Evolutionary conservation across 768 basidiomycete species (phyloP).

Genomic region (Termitomyces sp.): DNA sequence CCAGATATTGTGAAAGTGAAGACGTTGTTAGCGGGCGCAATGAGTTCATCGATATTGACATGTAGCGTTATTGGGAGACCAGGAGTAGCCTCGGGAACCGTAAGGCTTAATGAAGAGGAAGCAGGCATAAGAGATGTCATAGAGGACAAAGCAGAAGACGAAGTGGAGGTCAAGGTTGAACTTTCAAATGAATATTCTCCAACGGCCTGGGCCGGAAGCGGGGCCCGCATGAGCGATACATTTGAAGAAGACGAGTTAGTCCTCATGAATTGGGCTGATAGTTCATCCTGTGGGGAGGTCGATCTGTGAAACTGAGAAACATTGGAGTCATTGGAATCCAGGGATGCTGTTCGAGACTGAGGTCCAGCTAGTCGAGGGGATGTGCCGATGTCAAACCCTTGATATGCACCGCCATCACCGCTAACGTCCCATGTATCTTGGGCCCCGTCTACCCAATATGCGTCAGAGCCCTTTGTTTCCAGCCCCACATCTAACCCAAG

Average conservation of each 20-base stretch:
- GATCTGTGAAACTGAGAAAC: slow-evolving; percentile 20
- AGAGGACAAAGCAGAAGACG: slow-evolving; percentile 38
- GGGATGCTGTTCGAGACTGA: slow-evolving; percentile 45
- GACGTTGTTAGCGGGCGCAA: slow-evolving; percentile 57
- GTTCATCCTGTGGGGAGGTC: slow-evolving; percentile 17
- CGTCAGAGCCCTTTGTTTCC: slow-evolving; percentile 64
- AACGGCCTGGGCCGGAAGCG: slow-evolving; percentile 61
- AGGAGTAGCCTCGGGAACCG: slow-evolving; percentile 37
- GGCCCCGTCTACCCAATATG: slow-evolving; percentile 58
- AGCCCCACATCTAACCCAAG: slow-evolving; percentile 75
- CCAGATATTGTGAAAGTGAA: slow-evolving; percentile 69
- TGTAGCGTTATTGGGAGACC: slow-evolving; percentile 68
- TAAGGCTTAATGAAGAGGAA: slow-evolving; percentile 27
- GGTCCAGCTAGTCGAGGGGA: slow-evolving; percentile 24
- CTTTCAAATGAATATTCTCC: slow-evolving; percentile 79
- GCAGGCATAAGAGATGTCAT: slow-evolving; percentile 49
- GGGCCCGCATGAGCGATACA: slow-evolving; percentile 70
- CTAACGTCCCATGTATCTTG: slow-evolving; percentile 56
- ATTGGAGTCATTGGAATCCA: slow-evolving; percentile 46
- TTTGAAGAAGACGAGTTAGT: slow-evolving; percentile 43
- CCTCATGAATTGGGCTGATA: slow-evolving; percentile 25
- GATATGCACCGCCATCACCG: slow-evolving; percentile 67
- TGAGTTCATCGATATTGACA: slow-evolving; percentile 76
- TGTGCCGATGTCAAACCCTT: slow-evolving; percentile 62
- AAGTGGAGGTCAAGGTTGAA: slow-evolving; percentile 33